Evolutionary conservation across 192 early-diverging fungal genomes (phyloP).

Genomic region (Gaertneriomyces sp.): DNA sequence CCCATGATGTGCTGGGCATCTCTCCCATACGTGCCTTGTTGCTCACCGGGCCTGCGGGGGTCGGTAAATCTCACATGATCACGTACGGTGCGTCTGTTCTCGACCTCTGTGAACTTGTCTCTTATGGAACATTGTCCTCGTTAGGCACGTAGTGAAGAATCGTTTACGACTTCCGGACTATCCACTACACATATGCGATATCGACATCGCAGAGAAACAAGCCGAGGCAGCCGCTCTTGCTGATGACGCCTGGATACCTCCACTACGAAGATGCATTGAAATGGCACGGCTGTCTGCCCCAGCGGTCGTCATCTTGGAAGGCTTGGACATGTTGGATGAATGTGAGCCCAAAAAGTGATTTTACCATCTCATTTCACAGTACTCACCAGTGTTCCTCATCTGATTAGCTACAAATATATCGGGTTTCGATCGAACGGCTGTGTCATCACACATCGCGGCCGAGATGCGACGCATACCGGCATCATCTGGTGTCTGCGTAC

Average conservation of each 20-base stretch:
- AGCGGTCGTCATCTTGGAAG: conserved; percentile 48
- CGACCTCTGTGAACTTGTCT: conserved; percentile 5
- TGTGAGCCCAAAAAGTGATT: conserved; percentile 32
- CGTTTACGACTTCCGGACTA: conserved; percentile 11
- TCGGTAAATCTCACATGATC: conserved; percentile 44
- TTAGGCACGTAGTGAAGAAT: conserved; percentile 7
- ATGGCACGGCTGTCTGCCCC: conserved; percentile 44
- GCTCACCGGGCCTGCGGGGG: conserved; percentile 43
- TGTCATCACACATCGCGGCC: conserved; percentile 16
- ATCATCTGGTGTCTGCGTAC: conserved; percentile 16
- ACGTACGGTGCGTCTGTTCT: conserved; percentile 34
- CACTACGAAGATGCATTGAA: conserved; percentile 30
- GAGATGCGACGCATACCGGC: conserved; percentile 6
- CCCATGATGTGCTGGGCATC: conserved; percentile 32
- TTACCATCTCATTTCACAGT: not conserved
- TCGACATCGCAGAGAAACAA: not conserved
- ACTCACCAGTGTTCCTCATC: not conserved
- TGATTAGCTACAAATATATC: not conserved
- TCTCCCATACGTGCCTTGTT: conserved; percentile 42
- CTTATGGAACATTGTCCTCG: not conserved
- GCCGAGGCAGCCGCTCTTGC: not conserved
- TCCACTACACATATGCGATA: conserved; percentile 10
- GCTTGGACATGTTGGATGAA: conserved; percentile 48
- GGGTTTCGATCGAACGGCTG: conserved; percentile 20
- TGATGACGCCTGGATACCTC: conserved; percentile 16